Evolutionary conservation across 2,329 filamentous ascomycete species (phyloP), one percentile per base, ranked within the genome.

Genomic region (Myriosclerotinia duriaeana): DNA sequence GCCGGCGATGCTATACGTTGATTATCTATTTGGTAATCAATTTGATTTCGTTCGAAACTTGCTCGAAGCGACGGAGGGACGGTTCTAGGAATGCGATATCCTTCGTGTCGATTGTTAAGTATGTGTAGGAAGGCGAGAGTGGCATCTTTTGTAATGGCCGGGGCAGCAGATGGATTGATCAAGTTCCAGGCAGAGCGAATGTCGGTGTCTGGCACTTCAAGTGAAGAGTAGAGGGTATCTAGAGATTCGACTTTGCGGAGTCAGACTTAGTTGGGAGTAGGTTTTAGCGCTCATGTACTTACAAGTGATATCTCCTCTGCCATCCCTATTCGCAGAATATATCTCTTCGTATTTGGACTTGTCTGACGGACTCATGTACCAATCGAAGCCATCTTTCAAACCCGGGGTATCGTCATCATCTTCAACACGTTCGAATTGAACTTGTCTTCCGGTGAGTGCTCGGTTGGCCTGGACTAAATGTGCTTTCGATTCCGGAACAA

Each of bases 301-400:
- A 92, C 90, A 93, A 67, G 88, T 83, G 73, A 93, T 85, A 75
- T 96, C 92, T 71, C 95, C 95, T 62, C 93, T 89, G 77, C 89
- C 87, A 78, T 96, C 91, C 69, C 93, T 87, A 80, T 93, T 96
- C 74, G 96, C 93, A 71, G 90, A 90, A 80, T 98, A 99, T 79
- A 99, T 99, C 74, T 94, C 92, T 79, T 97, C 93, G 80, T 99
- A 99, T 79, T 97, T 98, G 71, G 87, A 77, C 80, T 96, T 96
- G 80, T 99, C 93, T 40, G 83, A 79, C 0, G 95, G 95, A 68
- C 88, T 93, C 92, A 99, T 99, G 81, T 99, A 99, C 95, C 95
- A 99, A 78, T 99, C 95, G 78, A 99, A 99, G 15, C 94, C 94
- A 78, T 97, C 93, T 78, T 96, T 96, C 69, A 99, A 82, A 0